Evolutionary conservation across 306 rosid species (phyloP).

Genomic region (Malus sylvestris): DNA sequence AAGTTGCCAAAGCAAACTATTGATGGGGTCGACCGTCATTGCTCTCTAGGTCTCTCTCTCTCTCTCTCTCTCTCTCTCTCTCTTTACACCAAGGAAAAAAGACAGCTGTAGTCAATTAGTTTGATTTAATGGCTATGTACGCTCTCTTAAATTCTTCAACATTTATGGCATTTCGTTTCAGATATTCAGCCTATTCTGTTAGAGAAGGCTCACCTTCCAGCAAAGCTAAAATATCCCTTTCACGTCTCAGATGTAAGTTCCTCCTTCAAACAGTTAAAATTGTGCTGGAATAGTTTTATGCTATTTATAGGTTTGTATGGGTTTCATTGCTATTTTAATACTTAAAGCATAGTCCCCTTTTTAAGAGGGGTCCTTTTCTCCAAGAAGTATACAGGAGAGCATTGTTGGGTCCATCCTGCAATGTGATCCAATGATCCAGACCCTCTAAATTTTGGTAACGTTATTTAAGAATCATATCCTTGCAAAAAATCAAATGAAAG

Average conservation of each 20-base stretch:
- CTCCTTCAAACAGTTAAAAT: not conserved
- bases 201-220: conserved; percentile 47
- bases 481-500: not conserved
- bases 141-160: conserved; percentile 1
- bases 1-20: conserved; percentile 29
- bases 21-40: conserved; percentile 30
- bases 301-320: not conserved
- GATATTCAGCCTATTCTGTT: conserved; percentile 51
- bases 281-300: not conserved
- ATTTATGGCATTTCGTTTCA: conserved; percentile 17
- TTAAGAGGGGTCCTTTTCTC: not conserved
- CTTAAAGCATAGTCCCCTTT: not conserved
- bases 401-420: not conserved
- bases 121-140: not conserved
- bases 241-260: conserved; percentile 45
- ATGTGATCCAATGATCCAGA: not conserved
- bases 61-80: conserved; percentile 12
- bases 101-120: not conserved
- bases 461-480: not conserved
- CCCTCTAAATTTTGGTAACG: not conserved
- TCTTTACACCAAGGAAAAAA: not conserved
- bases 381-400: not conserved
- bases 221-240: conserved; percentile 29
- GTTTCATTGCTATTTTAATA: conserved; percentile 3
- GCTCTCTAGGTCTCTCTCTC: conserved; percentile 50